Base-by-base conservation (phyloP, 176 grass and related monocot genomes). In the Aegilops tauschii region DNA sequence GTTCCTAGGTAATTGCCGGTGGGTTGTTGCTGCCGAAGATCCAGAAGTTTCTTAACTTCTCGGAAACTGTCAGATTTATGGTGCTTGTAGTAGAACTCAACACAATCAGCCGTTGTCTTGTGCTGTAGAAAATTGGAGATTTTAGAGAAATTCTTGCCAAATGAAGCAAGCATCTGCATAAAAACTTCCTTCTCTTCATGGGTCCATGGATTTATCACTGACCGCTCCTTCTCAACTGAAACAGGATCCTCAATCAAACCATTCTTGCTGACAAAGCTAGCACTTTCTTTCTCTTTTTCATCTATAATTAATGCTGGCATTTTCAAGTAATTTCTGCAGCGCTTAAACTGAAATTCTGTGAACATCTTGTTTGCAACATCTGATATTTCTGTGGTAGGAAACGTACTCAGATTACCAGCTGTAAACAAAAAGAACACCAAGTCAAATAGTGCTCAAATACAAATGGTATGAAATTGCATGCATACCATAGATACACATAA, bases 71-170 rank as follows among this genome's bases (percentile, higher is more conserved):
- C 97, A 85, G 94, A 99, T 84, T 99, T 99, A 78, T 99, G 97
- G 79, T 95, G 95, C 77, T 93, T 99, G 69, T 97, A 99, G 73
- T 99, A 99, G 79, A 99, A 97, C 83, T 99, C 97, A 54, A 99
- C 85, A 88, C 97, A 99, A 64, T 99, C 94, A 58, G 97, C 97
- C 9, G 94, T 99, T 39, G 94, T 97, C 83, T 97, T 99, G 80
- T 99, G 97, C 23, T 77, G 31, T 79, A 99, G 79, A 49, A 92
- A 96, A 83, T 69, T 89, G 63, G 97, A 90, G 36, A 97, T 99
- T 87, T 92, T 99, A 12, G 89, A 88, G 80, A 99, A 99, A 92
- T 99, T 81, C 85, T 99, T 97, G 61, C 97, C 97, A 88, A 91
- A 93, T 79, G 85, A 88, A 65, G 87, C 94, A 85, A 99, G 87